phyloP scores from a whole-genome alignment of 2,329 filamentous ascomycete genomes.

The Alternaria atra region DNA sequence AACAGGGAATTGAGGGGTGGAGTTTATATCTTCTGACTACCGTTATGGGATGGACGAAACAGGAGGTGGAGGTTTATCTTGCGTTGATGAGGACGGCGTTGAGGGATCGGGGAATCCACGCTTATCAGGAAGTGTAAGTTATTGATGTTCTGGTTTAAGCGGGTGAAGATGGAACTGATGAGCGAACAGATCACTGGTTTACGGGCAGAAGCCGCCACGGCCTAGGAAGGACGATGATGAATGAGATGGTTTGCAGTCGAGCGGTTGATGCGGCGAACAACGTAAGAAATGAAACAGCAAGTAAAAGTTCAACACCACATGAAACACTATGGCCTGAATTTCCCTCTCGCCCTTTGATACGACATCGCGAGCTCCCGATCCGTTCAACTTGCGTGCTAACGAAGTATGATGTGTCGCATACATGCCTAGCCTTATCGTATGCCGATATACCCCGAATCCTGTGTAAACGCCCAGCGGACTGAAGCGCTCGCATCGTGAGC shows the following conservation, averaged over 20 bases:
- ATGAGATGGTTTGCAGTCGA: background rate
- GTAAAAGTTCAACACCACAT: background rate
- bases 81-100: conserved; percentile 38
- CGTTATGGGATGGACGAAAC: conserved; percentile 50
- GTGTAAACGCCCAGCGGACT: no score
- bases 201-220: conserved; percentile 27
- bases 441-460: no score
- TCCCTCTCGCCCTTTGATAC: no score
- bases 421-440: no score
- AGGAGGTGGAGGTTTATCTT: conserved; percentile 56
- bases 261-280: no score
- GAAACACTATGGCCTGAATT: no score
- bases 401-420: no score
- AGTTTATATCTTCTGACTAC: conserved; percentile 32
- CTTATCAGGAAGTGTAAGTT: conserved; percentile 38
- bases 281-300: background rate
- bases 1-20: conserved; percentile 42
- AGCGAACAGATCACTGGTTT: conserved; percentile 24
- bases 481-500: no score
- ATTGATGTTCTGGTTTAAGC: background rate
- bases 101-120: conserved; percentile 38
- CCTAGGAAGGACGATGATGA: conserved; percentile 11
- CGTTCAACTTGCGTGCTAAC: no score
- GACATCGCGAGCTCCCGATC: no score
- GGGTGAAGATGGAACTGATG: background rate